A percentile compares a stretch with the other conserved stretches of the same genome.
Conservation (phyloP, 441 rosid genomes). For the Aquilaria agallochum region DNA sequence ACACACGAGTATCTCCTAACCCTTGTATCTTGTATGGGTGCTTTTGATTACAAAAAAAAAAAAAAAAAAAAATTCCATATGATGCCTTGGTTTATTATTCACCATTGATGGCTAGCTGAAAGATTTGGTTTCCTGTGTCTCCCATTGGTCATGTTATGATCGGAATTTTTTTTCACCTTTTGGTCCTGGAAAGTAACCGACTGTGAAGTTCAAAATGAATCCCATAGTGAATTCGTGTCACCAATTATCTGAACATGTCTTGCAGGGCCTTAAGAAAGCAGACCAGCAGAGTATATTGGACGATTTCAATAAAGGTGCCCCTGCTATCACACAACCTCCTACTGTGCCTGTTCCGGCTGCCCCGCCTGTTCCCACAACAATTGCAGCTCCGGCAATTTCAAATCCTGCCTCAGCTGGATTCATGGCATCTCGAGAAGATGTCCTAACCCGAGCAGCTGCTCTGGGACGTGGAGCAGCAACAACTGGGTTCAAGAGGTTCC, state of each 20-base stretch:
- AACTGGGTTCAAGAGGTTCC: constrained; percentile 98
- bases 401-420: constrained; percentile 56
- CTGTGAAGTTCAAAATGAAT: no score
- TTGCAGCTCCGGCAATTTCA: constrained; percentile 32
- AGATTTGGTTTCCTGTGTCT: no score
- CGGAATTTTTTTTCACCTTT: no score
- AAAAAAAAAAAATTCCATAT: no score
- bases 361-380: constrained; percentile 34
- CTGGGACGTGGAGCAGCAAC: constrained; percentile 99
- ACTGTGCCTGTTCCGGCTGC: constrained; percentile 37
- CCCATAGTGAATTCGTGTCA: no score
- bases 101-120: no score
- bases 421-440: constrained; percentile 89
- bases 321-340: constrained; percentile 58
- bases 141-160: no score
- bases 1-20: no score
- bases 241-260: constrained; percentile 1
- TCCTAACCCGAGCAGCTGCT: constrained; percentile 94
- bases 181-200: no score
- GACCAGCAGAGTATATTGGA: constrained; percentile 92
- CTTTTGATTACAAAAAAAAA: no score
- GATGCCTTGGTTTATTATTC: no score
- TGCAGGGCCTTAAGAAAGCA: constrained; percentile 91
- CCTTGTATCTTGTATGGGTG: no score
- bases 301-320: constrained; percentile 92